Evolutionary conservation across 768 basidiomycete genomes (phyloP), one percentile per base, ranked within the genome.

Genomic region (Plicaturopsis crispa): DNA sequence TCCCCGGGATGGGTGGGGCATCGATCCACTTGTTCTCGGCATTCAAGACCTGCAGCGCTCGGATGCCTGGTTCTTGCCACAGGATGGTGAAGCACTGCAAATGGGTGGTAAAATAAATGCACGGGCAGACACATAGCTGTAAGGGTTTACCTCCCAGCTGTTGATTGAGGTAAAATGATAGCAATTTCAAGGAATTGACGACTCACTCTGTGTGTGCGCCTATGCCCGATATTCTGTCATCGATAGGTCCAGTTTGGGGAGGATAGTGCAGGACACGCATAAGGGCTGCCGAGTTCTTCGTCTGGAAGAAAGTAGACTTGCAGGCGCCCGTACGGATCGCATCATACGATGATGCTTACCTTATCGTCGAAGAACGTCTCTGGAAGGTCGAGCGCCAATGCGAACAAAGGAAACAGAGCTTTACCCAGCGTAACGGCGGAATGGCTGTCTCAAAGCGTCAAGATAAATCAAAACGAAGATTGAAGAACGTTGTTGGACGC

Each of bases 21-120:
- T 86, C 65, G 36, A 96, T 76, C 92, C 92, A 96, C 45, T 75
- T 60, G 7, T 78, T 78, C 23, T 77, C 63, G 1, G 78, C 57
- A 61, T 94, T 94, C 39, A 84, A 66, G 10, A 94, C 80, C 55
- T 96, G 89, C 4, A 96, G 68, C 0, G 81, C 84, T 48, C 79
- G 79, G 11, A 83, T 73, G 2, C 57, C 73, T 0, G 78, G 75
- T 47, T 87, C 75, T 66, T 90, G 80, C 75, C 80, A 86, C 2
- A 96, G 71, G 24, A 94, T 84, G 0, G 89, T 91, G 56, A 92
- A 90, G 54, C 84, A 86, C 81, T 89, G 36, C 14, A 8, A 22
- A 33, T 7, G 11, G 11, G 33, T 14, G 14, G 26, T n/a, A 10
- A 4, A 19, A 4, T 24, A 6, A 28, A 28, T 8, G 14, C 14